These are phyloP conservation scores for Sungouiella blattae DNA, from an alignment of 805 yeast genomes.

Conservation along the genomic window DNA sequence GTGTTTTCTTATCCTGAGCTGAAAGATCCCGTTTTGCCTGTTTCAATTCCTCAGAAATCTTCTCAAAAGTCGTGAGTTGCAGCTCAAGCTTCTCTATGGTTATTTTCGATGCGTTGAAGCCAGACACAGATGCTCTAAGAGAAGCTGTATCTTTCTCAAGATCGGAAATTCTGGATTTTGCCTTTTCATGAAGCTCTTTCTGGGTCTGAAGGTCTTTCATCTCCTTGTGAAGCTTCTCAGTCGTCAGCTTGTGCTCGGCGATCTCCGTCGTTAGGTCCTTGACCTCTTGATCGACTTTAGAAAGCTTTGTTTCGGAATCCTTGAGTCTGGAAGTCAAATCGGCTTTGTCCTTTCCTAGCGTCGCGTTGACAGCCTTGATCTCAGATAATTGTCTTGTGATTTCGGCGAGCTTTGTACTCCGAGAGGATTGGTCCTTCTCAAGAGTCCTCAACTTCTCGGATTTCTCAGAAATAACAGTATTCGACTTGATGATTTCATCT, in stretches of 20 bases:
- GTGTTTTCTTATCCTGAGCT: neutral
- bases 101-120: neutral
- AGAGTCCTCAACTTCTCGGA: conserved; percentile 44
- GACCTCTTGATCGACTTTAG: neutral
- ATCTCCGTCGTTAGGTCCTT: neutral
- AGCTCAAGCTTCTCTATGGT: neutral
- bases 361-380: conserved; percentile 27
- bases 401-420: conserved; percentile 25
- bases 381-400: conserved; percentile 26
- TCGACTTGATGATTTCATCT: conserved; percentile 27
- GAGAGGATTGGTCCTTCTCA: conserved; percentile 35
- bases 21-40: neutral
- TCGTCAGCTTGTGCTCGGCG: neutral
- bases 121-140: neutral
- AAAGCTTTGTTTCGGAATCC: neutral
- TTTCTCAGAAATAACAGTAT: conserved; percentile 39
- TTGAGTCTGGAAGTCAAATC: conserved; percentile 17
- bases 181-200: neutral
- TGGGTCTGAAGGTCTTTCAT: conserved; percentile 9
- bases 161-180: neutral
- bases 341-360: conserved; percentile 30
- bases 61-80: neutral
- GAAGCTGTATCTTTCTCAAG: neutral
- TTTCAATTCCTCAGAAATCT: neutral
- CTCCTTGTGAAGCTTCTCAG: conserved; percentile 3